A percentile compares a stretch with the other conserved stretches of the same genome.
Evolutionary conservation across 2,329 filamentous ascomycete species (phyloP).

Genomic region (Ambrosiella beaveri): DNA sequence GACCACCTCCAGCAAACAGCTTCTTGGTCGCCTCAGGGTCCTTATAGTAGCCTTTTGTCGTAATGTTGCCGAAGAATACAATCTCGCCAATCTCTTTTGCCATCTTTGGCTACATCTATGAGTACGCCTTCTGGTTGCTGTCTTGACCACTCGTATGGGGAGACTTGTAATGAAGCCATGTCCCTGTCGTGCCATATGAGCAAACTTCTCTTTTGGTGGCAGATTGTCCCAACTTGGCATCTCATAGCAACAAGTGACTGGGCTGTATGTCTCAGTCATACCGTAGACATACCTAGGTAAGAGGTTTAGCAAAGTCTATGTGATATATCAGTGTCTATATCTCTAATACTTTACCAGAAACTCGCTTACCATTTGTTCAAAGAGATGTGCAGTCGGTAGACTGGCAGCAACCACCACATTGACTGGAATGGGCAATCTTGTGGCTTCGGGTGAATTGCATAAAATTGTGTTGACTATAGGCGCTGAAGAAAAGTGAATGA

Average conservation of each 20-base stretch:
- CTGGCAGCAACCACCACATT: constrained; percentile 84
- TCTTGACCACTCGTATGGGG: constrained; percentile 66
- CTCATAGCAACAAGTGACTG: constrained; percentile 84
- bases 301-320: constrained; percentile 49
- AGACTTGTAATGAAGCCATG: constrained; percentile 77
- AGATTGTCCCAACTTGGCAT: constrained; percentile 72
- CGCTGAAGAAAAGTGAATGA: constrained; percentile 92
- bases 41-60: constrained; percentile 80
- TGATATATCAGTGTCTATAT: not conserved
- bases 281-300: constrained; percentile 90
- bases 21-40: constrained; percentile 72
- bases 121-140: constrained; percentile 41
- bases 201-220: constrained; percentile 59
- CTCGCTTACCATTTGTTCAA: constrained; percentile 71
- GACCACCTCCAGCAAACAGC: constrained; percentile 69
- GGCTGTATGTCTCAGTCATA: constrained; percentile 75
- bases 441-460: constrained; percentile 62
- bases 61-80: constrained; percentile 82
- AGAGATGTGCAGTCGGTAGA: constrained; percentile 76
- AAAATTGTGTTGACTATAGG: constrained; percentile 92
- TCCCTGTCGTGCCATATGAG: constrained; percentile 82
- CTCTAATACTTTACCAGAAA: not conserved
- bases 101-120: constrained; percentile 30
- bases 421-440: constrained; percentile 50
- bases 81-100: constrained; percentile 38